Conservation (phyloP, 257 asterid genomes). For the Haberlea rhodopensis region DNA sequence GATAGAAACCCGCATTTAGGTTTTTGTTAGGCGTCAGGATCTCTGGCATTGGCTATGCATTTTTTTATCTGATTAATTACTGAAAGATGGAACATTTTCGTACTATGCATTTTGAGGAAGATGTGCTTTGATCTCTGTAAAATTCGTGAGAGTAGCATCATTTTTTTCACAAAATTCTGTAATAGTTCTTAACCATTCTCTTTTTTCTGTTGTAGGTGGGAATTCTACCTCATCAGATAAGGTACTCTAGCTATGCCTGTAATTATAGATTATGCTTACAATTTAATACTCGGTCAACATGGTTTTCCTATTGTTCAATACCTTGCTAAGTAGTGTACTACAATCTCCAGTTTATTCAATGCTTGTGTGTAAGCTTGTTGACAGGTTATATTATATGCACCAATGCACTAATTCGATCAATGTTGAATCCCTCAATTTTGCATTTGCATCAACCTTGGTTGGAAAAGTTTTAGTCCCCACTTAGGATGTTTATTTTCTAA, state of each 20-base stretch:
- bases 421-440: too few relatives aligned
- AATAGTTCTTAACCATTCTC: constrained; percentile 6
- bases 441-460: too few relatives aligned
- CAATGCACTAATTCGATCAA: too few relatives aligned
- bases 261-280: not conserved
- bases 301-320: not conserved
- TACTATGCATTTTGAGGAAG: too few relatives aligned
- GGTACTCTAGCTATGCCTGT: constrained; percentile 39
- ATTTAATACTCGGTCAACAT: too few relatives aligned
- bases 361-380: too few relatives aligned
- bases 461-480: too few relatives aligned
- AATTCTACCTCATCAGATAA: constrained; percentile 46
- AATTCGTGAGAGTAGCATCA: not conserved
- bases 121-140: constrained; percentile 2
- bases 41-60: not conserved
- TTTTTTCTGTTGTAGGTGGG: constrained; percentile 47
- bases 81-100: not conserved
- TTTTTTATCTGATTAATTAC: not conserved
- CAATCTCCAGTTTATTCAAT: too few relatives aligned
- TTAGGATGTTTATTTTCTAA: too few relatives aligned
- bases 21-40: constrained; percentile 19
- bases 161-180: not conserved
- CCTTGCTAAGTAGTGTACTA: too few relatives aligned
- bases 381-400: too few relatives aligned
- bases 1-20: constrained; percentile 41